Base-by-base conservation (phyloP, 352 stramenopile genomes). In the Phytophthora chlamydospora region DNA sequence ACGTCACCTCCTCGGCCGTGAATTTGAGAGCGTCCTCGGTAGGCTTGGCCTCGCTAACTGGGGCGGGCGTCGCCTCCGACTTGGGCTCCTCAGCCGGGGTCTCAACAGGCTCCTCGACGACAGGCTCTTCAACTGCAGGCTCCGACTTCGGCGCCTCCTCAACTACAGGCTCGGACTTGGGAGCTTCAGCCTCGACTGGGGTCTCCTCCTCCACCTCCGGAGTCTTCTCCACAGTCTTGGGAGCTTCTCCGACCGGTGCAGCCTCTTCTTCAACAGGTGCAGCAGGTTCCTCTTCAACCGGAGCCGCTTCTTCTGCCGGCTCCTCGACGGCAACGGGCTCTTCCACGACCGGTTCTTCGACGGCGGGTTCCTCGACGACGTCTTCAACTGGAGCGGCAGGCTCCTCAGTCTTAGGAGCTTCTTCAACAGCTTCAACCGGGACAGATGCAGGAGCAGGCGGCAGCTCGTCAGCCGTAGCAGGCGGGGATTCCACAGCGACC, bases 1-100 rank as follows among this genome's bases (percentile, higher is more conserved):
- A 75, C 34, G 62, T 58, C 45, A 71, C 62, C 1, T 61, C 51
- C 17, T 62, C 56, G 0, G 62, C 40, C 5, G 14, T 65, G 43
- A 75, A 75, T 0, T 33, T 60, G 32, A 16, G 34, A 4, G 19
- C 27, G 33, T 6, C 32, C 16, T 17, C 38, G 2, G n/a, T 21
- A 9, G 61, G 8, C 52, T 74, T 63, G 3, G 17, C 21, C 39
- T 62, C 47, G 24, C 61, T 67, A 10, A 43, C 39, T 40, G 44
- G 51, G 14, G 55, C 55, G 11, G 39, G 17, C 16, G 59, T 55
- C 35, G 52, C 44, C 9, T 66, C 55, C 1, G 56, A 27, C 39
- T 56, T 56, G 3, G 54, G 19, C 13, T 43, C 66, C 19, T 66
- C 54, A 11, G 33, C 42, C 16, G 41, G 24, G 0, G 16, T 10